These are phyloP conservation scores for Stylonectria norvegica DNA, from an alignment of 2,329 filamentous ascomycete species.

Conservation along the genomic window DNA sequence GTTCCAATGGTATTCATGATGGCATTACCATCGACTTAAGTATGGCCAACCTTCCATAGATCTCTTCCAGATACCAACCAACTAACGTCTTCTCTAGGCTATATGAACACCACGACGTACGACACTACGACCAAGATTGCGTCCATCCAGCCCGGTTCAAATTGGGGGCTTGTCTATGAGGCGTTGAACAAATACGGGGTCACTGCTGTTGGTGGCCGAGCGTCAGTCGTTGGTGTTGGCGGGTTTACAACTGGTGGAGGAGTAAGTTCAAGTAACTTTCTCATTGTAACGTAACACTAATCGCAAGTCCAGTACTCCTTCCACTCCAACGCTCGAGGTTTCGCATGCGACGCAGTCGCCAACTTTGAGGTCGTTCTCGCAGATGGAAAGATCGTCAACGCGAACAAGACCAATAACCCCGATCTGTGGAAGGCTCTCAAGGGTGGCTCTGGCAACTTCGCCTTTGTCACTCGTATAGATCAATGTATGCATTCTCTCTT, in stretches of 20 bases:
- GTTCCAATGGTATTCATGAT: constrained; percentile 26
- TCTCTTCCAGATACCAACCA: too few relatives aligned
- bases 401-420: constrained; percentile 33
- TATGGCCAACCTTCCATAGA: too few relatives aligned
- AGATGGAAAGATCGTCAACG: constrained; percentile 39
- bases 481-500: constrained; percentile 8
- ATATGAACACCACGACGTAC: constrained; percentile 32
- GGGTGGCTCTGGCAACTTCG: constrained; percentile 47
- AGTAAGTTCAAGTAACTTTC: constrained; percentile 7
- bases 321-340: constrained; percentile 32
- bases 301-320: constrained; percentile 25
- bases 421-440: constrained; percentile 46
- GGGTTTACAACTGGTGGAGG: constrained; percentile 29
- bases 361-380: constrained; percentile 44
- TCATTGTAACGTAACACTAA: background rate
- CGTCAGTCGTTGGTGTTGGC: constrained; percentile 31
- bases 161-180: constrained; percentile 36
- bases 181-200: constrained; percentile 32
- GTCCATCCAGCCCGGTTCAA: constrained; percentile 36
- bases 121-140: constrained; percentile 27
- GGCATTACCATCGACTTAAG: constrained; percentile 30
- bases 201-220: constrained; percentile 43
- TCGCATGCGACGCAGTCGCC: constrained; percentile 39
- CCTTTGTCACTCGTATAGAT: constrained; percentile 34
- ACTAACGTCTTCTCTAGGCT: too few relatives aligned